Percentiles rank a stretch among this genome's conserved stretches.
Conservation (phyloP, 2,329 filamentous ascomycete genomes). For the Hypoxylon sp. region DNA sequence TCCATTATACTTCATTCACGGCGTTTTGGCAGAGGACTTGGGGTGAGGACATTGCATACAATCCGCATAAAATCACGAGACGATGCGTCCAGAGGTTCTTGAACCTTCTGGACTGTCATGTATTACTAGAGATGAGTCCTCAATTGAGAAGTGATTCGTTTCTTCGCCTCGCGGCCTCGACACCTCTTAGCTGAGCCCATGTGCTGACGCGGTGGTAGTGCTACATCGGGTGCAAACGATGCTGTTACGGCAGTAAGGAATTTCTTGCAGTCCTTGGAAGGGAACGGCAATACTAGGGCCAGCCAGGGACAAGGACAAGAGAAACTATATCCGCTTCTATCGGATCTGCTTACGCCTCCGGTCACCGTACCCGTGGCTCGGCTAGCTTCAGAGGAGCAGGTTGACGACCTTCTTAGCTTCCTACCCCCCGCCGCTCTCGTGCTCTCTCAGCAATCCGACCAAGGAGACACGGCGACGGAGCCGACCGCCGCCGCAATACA, state of each 20-base stretch:
- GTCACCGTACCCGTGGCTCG: slow-evolving; percentile 82
- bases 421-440: slow-evolving; percentile 82
- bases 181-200: slow-evolving; percentile 24
- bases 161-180: slow-evolving; percentile 14
- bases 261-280: slow-evolving; percentile 83
- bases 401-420: slow-evolving; percentile 78
- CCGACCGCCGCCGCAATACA: slow-evolving; percentile 73
- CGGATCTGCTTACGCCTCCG: slow-evolving; percentile 81
- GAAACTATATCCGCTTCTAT: slow-evolving; percentile 80
- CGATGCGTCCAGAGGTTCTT: slow-evolving; percentile 11
- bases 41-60: slow-evolving; percentile 33
- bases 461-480: slow-evolving; percentile 66
- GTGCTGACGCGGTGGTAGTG: slow-evolving; percentile 63
- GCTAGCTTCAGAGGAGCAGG: slow-evolving; percentile 65
- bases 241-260: slow-evolving; percentile 83
- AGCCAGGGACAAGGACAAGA: slow-evolving; percentile 61
- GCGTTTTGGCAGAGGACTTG: slow-evolving; percentile 37
- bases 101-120: slow-evolving; percentile 31
- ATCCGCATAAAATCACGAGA: slow-evolving; percentile 27
- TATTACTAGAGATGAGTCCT: slow-evolving; percentile 42
- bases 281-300: slow-evolving; percentile 54
- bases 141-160: slow-evolving; percentile 37
- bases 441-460: slow-evolving; percentile 73
- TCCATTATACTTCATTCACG: slow-evolving; percentile 49
- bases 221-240: slow-evolving; percentile 67